phyloP scores from a whole-genome alignment of 371 early-diverging fungal genomes.

The Actinomucor elegans region DNA sequence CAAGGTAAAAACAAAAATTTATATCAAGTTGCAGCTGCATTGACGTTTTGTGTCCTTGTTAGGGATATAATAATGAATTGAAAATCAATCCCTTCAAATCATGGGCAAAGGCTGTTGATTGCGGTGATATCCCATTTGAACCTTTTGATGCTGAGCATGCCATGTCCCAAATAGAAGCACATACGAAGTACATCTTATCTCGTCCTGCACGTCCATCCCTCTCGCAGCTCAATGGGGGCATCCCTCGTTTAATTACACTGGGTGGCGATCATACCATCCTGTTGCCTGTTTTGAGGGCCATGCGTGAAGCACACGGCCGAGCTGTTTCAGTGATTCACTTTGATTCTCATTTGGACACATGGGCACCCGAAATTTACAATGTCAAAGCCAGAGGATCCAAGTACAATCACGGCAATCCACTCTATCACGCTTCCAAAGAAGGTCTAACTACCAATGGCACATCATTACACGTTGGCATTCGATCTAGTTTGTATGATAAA shows the following conservation, averaged over 20 bases:
- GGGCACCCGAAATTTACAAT: slow-evolving; percentile 45
- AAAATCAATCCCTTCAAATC: slow-evolving; percentile 43
- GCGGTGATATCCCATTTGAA: slow-evolving; percentile 53
- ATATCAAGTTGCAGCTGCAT: neutral
- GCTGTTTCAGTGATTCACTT: slow-evolving; percentile 53
- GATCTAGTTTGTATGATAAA: slow-evolving; percentile 39
- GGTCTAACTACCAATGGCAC: slow-evolving; percentile 49
- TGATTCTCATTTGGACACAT: slow-evolving; percentile 54
- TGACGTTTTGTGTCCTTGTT: neutral
- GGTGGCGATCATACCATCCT: slow-evolving; percentile 52
- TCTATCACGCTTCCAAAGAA: slow-evolving; percentile 53
- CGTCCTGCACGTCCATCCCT: slow-evolving; percentile 25
- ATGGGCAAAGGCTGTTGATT: slow-evolving; percentile 52
- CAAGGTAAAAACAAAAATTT: slow-evolving; percentile 16
- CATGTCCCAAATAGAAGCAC: slow-evolving; percentile 39
- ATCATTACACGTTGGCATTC: slow-evolving; percentile 54
- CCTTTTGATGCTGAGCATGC: slow-evolving; percentile 47
- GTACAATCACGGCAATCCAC: slow-evolving; percentile 44
- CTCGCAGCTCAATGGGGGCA: neutral
- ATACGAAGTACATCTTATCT: slow-evolving; percentile 36
- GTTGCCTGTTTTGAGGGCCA: slow-evolving; percentile 42
- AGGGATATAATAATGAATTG: slow-evolving; percentile 41
- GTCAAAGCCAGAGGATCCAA: slow-evolving; percentile 35
- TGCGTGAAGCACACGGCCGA: slow-evolving; percentile 32
- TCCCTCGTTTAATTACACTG: slow-evolving; percentile 41